These are phyloP conservation scores for Fusarium sp. DNA, from an alignment of 2,329 filamentous ascomycete genomes.

Conservation along the genomic window DNA sequence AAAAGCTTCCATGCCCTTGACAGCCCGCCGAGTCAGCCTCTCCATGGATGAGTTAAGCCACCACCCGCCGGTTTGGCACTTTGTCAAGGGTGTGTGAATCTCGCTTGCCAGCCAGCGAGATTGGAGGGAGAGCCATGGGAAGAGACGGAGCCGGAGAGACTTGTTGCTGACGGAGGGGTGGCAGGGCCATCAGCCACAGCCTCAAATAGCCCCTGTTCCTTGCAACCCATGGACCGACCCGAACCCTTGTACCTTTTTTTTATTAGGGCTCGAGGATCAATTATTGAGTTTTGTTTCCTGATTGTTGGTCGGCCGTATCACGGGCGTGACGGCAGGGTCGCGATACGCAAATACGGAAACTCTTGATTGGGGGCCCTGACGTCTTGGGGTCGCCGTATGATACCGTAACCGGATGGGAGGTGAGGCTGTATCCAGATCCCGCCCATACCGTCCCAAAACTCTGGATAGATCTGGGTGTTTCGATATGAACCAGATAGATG, in stretches of 20 bases:
- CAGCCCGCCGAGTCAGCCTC: slow-evolving; percentile 6
- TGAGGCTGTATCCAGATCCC: slow-evolving; percentile 20
- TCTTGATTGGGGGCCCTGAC: neutral
- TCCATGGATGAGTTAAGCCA: slow-evolving; percentile 19
- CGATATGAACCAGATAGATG: no score
- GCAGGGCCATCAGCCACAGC: slow-evolving; percentile 45
- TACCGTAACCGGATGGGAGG: slow-evolving; percentile 1
- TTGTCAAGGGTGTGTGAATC: neutral
- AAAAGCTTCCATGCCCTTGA: neutral
- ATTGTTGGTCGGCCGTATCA: slow-evolving; percentile 5
- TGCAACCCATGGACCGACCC: slow-evolving; percentile 28
- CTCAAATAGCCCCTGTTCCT: slow-evolving; percentile 30
- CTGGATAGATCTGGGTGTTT: neutral
- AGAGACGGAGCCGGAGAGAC: neutral
- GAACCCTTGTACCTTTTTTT: no score
- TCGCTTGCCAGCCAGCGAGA: no score
- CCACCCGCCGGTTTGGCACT: neutral
- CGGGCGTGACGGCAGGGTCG: slow-evolving; percentile 14
- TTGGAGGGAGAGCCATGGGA: no score
- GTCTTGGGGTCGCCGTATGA: neutral
- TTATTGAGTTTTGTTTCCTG: neutral
- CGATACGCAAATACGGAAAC: slow-evolving; percentile 28
- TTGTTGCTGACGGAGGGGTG: slow-evolving; percentile 31
- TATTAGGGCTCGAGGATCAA: no score
- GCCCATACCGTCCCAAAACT: slow-evolving; percentile 5